These are phyloP conservation scores for Gleditsia sinensis DNA, from an alignment of 306 rosid genomes.

Conservation along the genomic window DNA sequence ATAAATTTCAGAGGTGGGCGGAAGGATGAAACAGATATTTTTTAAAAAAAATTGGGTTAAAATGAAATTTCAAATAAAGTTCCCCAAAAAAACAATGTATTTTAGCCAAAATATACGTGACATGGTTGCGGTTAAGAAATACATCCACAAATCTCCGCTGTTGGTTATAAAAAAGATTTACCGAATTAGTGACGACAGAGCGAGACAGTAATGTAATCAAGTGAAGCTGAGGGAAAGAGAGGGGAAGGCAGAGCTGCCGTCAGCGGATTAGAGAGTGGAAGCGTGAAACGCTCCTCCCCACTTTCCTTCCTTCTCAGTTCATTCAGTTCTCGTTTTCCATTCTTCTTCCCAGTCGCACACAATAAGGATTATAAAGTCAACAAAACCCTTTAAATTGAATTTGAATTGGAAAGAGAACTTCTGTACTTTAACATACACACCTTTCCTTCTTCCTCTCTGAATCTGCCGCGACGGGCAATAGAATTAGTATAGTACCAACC, in stretches of 20 bases:
- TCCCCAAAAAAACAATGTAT: no score
- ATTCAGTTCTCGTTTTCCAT: no score
- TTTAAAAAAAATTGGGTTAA: no score
- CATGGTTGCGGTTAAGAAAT: no score
- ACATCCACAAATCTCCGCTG: no score
- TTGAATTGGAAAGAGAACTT: not conserved
- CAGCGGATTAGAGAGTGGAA: constrained; percentile 1
- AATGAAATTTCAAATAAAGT: no score
- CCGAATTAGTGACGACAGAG: not conserved
- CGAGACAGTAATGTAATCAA: constrained; percentile 32
- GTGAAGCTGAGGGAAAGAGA: not conserved
- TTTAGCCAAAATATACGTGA: no score
- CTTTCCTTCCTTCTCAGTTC: constrained; percentile 35
- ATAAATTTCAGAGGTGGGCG: no score
- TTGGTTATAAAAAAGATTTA: not conserved
- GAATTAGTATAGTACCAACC: no score
- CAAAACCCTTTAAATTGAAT: not conserved
- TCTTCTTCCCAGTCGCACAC: not conserved
- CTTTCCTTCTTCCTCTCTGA: not conserved
- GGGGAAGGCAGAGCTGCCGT: constrained; percentile 17
- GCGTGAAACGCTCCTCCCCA: constrained; percentile 31
- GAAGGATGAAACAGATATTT: no score
- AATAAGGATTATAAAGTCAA: no score
- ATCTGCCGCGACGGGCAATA: not conserved
- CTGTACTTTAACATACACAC: not conserved